These are phyloP conservation scores for Aleurites moluccanus DNA, from an alignment of 441 rosid genomes.

Conservation along the genomic window DNA sequence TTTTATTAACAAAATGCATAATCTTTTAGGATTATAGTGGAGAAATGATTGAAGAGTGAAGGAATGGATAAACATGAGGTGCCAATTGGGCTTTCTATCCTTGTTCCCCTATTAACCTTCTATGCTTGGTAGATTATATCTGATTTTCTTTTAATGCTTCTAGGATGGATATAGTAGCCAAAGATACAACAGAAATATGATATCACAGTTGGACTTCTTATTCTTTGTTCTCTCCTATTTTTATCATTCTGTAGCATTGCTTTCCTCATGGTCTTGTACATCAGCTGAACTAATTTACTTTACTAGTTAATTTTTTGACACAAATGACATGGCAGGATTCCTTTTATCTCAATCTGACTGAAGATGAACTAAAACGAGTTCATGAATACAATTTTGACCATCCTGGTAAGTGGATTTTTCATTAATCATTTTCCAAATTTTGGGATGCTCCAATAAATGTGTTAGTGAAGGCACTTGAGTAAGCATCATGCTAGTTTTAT, in stretches of 20 bases:
- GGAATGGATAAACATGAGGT: neutral
- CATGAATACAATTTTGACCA: slow-evolving; percentile 99
- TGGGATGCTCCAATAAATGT: slow-evolving; percentile 1
- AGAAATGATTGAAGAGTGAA: neutral
- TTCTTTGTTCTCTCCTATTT: neutral
- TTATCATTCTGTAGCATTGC: neutral
- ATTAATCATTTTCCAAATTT: slow-evolving; percentile 7
- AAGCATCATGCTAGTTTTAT: neutral
- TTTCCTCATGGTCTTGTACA: neutral
- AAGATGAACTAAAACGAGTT: slow-evolving; percentile 81
- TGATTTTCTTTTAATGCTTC: neutral
- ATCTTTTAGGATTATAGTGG: neutral
- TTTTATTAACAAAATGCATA: neutral
- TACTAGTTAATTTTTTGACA: slow-evolving; percentile 17
- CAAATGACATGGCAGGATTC: slow-evolving; percentile 79
- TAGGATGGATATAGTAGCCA: neutral
- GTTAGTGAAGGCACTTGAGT: neutral
- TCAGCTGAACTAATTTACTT: neutral
- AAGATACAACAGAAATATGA: neutral
- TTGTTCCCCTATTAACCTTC: neutral
- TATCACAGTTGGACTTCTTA: neutral
- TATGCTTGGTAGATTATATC: neutral
- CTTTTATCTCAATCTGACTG: slow-evolving; percentile 85
- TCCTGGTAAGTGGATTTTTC: slow-evolving; percentile 78
- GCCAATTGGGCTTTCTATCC: neutral